A percentile compares a stretch with the other conserved stretches of the same genome.
phyloP scores from a whole-genome alignment of 2,329 filamentous ascomycete genomes.

The Berkeleyomyces rouxiae region DNA sequence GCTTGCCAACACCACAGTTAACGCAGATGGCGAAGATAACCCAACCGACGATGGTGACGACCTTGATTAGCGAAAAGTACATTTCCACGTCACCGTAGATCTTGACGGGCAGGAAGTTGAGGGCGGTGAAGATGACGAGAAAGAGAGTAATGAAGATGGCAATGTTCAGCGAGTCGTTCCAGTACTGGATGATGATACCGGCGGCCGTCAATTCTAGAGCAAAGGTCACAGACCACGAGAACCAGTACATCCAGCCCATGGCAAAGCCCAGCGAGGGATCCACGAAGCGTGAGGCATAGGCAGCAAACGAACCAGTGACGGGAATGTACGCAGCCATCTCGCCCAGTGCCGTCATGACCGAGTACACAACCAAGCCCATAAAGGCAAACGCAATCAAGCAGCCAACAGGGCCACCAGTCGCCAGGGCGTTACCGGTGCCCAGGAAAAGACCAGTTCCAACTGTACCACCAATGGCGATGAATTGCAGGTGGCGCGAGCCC shows the following conservation, averaged over 20 bases:
- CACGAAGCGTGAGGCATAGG: conserved; percentile 60
- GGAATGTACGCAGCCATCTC: conserved; percentile 69
- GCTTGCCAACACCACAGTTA: conserved; percentile 50
- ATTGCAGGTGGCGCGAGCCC: conserved; percentile 28
- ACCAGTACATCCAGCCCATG: conserved; percentile 76
- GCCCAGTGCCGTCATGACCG: conserved; percentile 52
- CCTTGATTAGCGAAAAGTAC: conserved; percentile 63
- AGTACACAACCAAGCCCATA: conserved; percentile 56
- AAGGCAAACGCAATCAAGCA: conserved; percentile 53
- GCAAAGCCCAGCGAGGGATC: conserved; percentile 57
- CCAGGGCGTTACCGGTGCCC: conserved; percentile 45
- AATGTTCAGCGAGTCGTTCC: conserved; percentile 44
- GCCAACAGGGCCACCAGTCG: conserved; percentile 46
- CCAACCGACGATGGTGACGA: conserved; percentile 57
- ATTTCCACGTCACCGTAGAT: conserved; percentile 67
- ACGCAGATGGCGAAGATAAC: conserved; percentile 62
- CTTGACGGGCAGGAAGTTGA: conserved; percentile 56
- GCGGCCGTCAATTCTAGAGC: conserved; percentile 58
- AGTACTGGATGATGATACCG: conserved; percentile 61
- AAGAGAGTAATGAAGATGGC: conserved; percentile 60
- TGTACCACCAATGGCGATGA: conserved; percentile 40
- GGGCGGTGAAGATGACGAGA: conserved; percentile 49
- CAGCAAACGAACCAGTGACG: conserved; percentile 58
- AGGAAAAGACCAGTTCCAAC: conserved; percentile 61
- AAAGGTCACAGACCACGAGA: conserved; percentile 57